phyloP scores from a whole-genome alignment of 306 rosid genomes.

The Prunus armeniaca region DNA sequence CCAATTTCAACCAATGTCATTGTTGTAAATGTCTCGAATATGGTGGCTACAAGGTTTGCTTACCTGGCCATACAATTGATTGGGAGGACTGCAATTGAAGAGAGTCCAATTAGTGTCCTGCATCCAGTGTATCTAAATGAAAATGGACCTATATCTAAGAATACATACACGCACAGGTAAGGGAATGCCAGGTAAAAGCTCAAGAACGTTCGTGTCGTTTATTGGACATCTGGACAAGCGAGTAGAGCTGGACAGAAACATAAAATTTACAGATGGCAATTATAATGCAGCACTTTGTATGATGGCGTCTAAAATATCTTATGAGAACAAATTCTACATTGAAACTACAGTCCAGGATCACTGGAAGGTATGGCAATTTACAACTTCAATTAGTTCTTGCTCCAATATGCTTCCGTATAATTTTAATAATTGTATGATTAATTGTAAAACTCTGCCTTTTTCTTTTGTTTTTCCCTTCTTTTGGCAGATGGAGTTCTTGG shows the following conservation, averaged over 20 bases:
- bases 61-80: too few species aligned
- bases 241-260: slow-evolving; percentile 30
- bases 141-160: too few species aligned
- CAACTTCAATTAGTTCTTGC: not conserved
- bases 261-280: slow-evolving; percentile 38
- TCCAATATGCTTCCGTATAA: not conserved
- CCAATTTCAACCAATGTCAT: too few species aligned
- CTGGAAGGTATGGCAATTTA: slow-evolving; percentile 19
- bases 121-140: too few species aligned
- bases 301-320: slow-evolving; percentile 64
- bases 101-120: too few species aligned
- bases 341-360: slow-evolving; percentile 21
- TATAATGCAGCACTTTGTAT: slow-evolving; percentile 48
- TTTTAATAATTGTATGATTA: not conserved
- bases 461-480: not conserved
- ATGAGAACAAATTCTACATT: slow-evolving; percentile 55
- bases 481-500: slow-evolving; percentile 65
- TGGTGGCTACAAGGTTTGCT: too few species aligned
- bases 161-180: slow-evolving; percentile 28
- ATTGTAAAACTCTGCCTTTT: not conserved
- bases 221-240: slow-evolving; percentile 58
- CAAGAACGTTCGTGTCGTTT: slow-evolving; percentile 40
- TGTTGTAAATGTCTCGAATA: too few species aligned
- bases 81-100: too few species aligned
- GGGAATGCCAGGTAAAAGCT: slow-evolving; percentile 28